Evolutionary conservation across 306 rosid species (phyloP).

Genomic region (Inga laurina): DNA sequence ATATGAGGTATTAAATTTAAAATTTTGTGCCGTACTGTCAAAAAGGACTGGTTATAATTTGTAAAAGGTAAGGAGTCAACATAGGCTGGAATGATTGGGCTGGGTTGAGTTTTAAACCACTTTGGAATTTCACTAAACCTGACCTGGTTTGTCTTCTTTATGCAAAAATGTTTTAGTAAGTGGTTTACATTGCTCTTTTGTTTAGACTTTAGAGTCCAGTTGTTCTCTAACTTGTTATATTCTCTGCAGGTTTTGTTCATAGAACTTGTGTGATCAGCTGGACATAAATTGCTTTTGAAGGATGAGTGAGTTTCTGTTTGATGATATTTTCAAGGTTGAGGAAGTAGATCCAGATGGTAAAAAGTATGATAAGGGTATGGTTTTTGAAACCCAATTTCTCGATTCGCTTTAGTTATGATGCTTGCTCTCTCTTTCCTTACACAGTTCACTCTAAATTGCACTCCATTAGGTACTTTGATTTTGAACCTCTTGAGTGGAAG

Average conservation of each 20-base stretch:
- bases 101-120: background rate
- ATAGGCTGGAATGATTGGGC: too few species aligned
- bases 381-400: background rate
- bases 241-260: background rate
- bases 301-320: constrained; percentile 80
- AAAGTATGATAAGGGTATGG: constrained; percentile 81
- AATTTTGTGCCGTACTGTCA: too few species aligned
- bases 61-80: too few species aligned
- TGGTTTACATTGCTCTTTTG: background rate
- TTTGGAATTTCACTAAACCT: background rate
- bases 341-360: constrained; percentile 81
- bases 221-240: background rate
- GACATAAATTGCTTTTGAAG: constrained; percentile 15
- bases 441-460: background rate
- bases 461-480: constrained; percentile 1
- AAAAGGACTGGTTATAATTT: too few species aligned
- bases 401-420: background rate
- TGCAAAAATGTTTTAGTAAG: background rate
- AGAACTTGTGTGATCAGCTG: background rate
- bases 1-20: too few species aligned
- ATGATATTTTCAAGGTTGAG: constrained; percentile 70
- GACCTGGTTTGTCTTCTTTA: background rate
- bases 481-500: constrained; percentile 4
- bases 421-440: background rate
- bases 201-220: background rate